Evolutionary conservation across 129 eudicot species (phyloP).

Genomic region (Lactuca saligna): DNA sequence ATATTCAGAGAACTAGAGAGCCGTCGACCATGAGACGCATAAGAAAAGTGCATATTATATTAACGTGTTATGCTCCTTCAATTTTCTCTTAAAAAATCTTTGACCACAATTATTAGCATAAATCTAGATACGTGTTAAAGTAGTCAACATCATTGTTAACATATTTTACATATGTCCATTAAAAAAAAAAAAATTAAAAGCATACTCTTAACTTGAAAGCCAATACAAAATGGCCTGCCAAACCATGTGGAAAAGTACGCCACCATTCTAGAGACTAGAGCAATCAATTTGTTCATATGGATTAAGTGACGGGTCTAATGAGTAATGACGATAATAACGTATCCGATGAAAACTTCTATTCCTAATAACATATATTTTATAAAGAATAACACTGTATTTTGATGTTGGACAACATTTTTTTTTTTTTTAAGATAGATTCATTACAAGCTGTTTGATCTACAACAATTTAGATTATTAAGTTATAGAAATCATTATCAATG

Average conservation of each 20-base stretch:
- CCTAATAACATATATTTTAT: too few relatives aligned
- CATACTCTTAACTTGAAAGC: constrained; percentile 1
- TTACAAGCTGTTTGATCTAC: neutral
- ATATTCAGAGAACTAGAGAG: too few relatives aligned
- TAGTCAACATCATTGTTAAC: neutral
- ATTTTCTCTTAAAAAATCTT: too few relatives aligned
- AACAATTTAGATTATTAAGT: too few relatives aligned
- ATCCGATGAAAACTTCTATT: too few relatives aligned
- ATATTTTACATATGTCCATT: neutral
- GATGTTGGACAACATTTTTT: neutral
- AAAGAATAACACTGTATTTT: too few relatives aligned
- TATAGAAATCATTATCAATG: too few relatives aligned
- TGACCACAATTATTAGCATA: too few relatives aligned
- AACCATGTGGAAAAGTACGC: constrained; percentile 10
- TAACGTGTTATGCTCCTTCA: too few relatives aligned
- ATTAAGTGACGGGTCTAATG: too few relatives aligned
- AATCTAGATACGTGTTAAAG: neutral
- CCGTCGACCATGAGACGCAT: neutral
- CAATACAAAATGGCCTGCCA: constrained; percentile 19
- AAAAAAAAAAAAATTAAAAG: neutral
- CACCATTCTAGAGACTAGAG: neutral
- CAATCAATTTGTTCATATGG: constrained; percentile 6
- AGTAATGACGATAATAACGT: neutral
- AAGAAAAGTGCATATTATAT: neutral
- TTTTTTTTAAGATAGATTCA: neutral